A percentile compares a stretch with the other conserved stretches of the same genome.
Evolutionary conservation across 352 stramenopile species (phyloP).

Genomic region (Phytophthora litchii): DNA sequence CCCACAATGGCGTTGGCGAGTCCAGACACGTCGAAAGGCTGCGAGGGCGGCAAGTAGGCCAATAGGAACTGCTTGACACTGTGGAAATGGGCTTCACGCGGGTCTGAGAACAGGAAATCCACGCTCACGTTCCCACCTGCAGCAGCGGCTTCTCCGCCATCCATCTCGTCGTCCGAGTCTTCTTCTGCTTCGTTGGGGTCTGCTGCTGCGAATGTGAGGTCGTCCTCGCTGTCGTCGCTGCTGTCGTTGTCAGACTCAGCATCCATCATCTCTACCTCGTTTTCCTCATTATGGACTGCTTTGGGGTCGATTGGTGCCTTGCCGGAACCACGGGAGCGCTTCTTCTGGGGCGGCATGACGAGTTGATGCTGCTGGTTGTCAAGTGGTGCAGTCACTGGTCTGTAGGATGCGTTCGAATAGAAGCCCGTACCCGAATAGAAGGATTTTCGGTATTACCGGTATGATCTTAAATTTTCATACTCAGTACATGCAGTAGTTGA

Average conservation of each 20-base stretch:
- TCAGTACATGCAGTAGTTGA: background rate
- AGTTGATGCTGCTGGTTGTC: conserved; percentile 8
- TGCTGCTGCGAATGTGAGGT: conserved; percentile 60
- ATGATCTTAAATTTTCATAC: background rate
- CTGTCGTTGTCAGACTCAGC: conserved; percentile 49
- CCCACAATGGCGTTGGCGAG: conserved; percentile 76
- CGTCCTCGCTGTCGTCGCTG: conserved; percentile 58
- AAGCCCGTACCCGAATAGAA: background rate
- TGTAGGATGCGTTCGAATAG: conserved; percentile 9
- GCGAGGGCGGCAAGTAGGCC: conserved; percentile 70
- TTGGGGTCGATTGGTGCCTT: conserved; percentile 28
- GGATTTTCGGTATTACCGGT: conserved; percentile 10
- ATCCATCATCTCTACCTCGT: conserved; percentile 60
- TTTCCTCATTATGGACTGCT: conserved; percentile 12
- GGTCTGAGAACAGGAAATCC: conserved; percentile 87
- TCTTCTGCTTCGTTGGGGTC: conserved; percentile 40
- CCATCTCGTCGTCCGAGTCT: conserved; percentile 63
- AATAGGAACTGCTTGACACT: conserved; percentile 87
- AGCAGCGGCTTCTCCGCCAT: conserved; percentile 50
- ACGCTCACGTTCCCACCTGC: conserved; percentile 61
- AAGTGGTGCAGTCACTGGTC: conserved; percentile 9
- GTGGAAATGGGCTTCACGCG: conserved; percentile 82
- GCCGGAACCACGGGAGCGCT: conserved; percentile 33
- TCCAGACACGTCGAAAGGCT: conserved; percentile 84
- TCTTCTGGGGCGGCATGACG: conserved; percentile 41